phyloP scores from a whole-genome alignment of 2,329 filamentous ascomycete species.

The Escovopsis sp. region DNA sequence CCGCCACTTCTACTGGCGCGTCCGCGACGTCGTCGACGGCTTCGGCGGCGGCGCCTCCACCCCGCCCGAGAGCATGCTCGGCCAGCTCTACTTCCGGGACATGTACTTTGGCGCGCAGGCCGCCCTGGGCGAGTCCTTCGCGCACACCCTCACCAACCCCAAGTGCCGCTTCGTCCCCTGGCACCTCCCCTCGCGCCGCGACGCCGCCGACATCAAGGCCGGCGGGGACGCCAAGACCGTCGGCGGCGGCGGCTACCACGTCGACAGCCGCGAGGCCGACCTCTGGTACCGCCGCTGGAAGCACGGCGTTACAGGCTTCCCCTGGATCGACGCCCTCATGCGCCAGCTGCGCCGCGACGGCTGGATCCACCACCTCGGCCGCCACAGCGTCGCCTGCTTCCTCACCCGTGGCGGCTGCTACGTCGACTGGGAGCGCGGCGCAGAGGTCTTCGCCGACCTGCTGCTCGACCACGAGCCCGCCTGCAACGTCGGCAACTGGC shows the following conservation, averaged over 20 bases:
- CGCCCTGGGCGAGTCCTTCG: conserved; percentile 47
- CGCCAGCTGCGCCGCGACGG: conserved; percentile 55
- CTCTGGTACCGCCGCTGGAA: conserved; percentile 55
- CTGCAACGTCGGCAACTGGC: conserved; percentile 65
- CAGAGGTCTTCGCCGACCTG: conserved; percentile 64
- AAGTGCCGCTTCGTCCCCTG: conserved; percentile 64
- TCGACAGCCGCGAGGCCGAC: conserved; percentile 49
- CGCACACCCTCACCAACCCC: conserved; percentile 49
- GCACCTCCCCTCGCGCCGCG: conserved; percentile 53
- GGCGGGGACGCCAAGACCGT: conserved; percentile 34
- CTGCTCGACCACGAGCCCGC: conserved; percentile 62
- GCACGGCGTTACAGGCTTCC: conserved; percentile 56
- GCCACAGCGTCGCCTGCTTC: conserved; percentile 68
- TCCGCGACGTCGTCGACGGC: conserved; percentile 43
- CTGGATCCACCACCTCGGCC: conserved; percentile 68
- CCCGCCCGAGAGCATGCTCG: conserved; percentile 54
- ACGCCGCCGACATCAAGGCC: conserved; percentile 26
- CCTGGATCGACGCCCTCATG: conserved; percentile 72
- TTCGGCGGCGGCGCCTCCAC: conserved; percentile 42
- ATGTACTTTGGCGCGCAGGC: conserved; percentile 76
- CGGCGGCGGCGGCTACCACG: conserved; percentile 44
- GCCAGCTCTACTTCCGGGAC: conserved; percentile 63
- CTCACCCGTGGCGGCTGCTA: conserved; percentile 69
- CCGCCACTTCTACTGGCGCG: conserved; percentile 59
- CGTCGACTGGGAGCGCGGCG: conserved; percentile 64